A percentile compares a stretch with the other conserved stretches of the same genome.
Evolutionary conservation across 345 rosid species (phyloP).

Genomic region (Populus euphratica): DNA sequence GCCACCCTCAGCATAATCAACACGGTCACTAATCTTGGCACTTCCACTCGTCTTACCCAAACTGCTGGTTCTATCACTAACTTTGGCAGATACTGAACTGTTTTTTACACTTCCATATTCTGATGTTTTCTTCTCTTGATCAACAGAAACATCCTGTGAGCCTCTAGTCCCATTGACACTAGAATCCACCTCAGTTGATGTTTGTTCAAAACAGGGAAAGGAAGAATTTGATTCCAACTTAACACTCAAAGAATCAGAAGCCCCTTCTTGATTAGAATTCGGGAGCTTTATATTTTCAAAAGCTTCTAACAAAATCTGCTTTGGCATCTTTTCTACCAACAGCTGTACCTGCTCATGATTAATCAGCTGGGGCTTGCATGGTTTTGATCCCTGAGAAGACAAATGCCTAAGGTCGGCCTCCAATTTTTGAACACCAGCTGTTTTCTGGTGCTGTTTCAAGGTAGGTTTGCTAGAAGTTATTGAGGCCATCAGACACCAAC

Average conservation of each 20-base stretch:
- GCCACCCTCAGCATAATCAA: slow-evolving; percentile 77
- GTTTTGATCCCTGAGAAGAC: slow-evolving; percentile 36
- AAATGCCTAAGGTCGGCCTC: slow-evolving; percentile 36
- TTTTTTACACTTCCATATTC: slow-evolving; percentile 63
- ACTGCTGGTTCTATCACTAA: slow-evolving; percentile 73
- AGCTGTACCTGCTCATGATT: slow-evolving; percentile 30
- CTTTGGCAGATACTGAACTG: slow-evolving; percentile 72
- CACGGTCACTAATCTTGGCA: slow-evolving; percentile 69
- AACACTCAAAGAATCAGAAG: slow-evolving; percentile 30
- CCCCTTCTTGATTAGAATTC: slow-evolving; percentile 40
- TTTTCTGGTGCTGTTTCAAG: slow-evolving; percentile 35
- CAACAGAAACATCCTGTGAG: slow-evolving; percentile 39
- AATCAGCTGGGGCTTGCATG: slow-evolving; percentile 28
- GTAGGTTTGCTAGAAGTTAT: slow-evolving; percentile 38
- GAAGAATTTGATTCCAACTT: slow-evolving; percentile 38
- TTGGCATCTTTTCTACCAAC: slow-evolving; percentile 29
- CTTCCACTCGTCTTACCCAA: slow-evolving; percentile 72
- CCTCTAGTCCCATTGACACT: slow-evolving; percentile 42
- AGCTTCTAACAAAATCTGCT: slow-evolving; percentile 29
- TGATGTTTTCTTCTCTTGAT: slow-evolving; percentile 66
- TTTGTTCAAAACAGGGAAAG: slow-evolving; percentile 36
- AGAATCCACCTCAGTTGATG: slow-evolving; percentile 36
- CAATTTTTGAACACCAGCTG: slow-evolving; percentile 24
- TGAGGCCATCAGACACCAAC: slow-evolving; percentile 44
- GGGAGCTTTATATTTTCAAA: slow-evolving; percentile 40